These are phyloP conservation scores for Phytopythium kandeliae DNA, from an alignment of 352 stramenopile genomes.

Conservation along the genomic window DNA sequence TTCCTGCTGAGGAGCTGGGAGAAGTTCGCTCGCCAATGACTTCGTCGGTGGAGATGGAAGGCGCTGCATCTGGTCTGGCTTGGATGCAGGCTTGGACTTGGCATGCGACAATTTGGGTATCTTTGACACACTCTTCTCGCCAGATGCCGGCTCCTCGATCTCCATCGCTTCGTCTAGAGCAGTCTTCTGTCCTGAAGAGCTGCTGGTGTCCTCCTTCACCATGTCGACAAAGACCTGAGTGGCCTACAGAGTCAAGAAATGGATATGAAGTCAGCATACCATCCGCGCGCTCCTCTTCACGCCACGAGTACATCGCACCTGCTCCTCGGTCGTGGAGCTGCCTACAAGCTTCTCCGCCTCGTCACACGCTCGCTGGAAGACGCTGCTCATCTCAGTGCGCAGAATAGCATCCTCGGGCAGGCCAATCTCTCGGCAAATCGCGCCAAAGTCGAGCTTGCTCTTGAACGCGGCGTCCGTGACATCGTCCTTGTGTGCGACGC, in stretches of 20 bases:
- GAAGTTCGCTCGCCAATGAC: constrained; percentile 10
- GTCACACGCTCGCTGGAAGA: constrained; percentile 43
- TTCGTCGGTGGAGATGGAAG: neutral
- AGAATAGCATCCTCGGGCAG: constrained; percentile 26
- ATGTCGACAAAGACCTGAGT: constrained; percentile 26
- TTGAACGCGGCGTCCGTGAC: constrained; percentile 17
- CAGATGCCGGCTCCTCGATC: constrained; percentile 7
- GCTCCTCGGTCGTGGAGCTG: constrained; percentile 19
- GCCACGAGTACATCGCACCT: too few relatives aligned
- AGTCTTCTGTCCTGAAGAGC: neutral
- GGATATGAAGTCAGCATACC: neutral
- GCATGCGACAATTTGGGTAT: constrained; percentile 5
- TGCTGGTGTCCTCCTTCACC: constrained; percentile 12
- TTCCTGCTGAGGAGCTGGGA: constrained; percentile 18
- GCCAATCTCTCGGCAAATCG: constrained; percentile 27
- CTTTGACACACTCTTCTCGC: constrained; percentile 2
- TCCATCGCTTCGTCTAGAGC: constrained; percentile 4
- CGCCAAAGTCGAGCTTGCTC: constrained; percentile 22
- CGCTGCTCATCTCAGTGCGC: constrained; percentile 35
- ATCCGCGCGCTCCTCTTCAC: too few relatives aligned
- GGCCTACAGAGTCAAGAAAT: constrained; percentile 10
- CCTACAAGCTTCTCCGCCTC: constrained; percentile 31
- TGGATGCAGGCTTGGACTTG: neutral
- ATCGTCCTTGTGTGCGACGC: constrained; percentile 38
- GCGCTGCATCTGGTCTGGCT: neutral